phyloP scores from a whole-genome alignment of 441 rosid species.

The Geranium incanum region DNA sequence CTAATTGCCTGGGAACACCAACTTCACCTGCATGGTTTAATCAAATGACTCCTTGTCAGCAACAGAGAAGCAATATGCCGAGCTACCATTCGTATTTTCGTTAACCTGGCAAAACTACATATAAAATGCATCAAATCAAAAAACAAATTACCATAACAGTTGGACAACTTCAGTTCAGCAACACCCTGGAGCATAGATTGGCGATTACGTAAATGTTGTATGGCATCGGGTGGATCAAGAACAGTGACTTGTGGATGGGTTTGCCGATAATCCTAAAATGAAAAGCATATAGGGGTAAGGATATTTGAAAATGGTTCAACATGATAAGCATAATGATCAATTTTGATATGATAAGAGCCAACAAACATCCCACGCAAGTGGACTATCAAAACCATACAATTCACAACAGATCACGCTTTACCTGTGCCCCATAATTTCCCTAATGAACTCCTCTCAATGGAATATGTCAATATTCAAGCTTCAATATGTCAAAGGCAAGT shows the following conservation, averaged over 20 bases:
- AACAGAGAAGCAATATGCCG: background rate
- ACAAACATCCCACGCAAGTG: background rate
- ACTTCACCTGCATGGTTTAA: conserved; percentile 44
- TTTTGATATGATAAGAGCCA: background rate
- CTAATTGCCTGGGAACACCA: conserved; percentile 66
- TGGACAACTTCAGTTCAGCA: conserved; percentile 69
- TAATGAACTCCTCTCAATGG: too few relatives aligned
- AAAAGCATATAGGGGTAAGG: conserved; percentile 10
- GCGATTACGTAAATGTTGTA: conserved; percentile 71
- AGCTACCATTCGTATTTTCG: background rate
- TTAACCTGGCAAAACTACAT: background rate
- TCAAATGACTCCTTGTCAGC: background rate
- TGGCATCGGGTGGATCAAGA: conserved; percentile 91
- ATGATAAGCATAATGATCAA: background rate
- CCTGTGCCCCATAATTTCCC: background rate
- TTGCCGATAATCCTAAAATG: conserved; percentile 44
- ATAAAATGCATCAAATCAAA: background rate
- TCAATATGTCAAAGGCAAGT: background rate
- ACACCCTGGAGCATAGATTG: conserved; percentile 90
- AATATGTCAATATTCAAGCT: too few relatives aligned
- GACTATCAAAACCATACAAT: background rate
- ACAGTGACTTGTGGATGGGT: conserved; percentile 73
- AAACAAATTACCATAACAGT: conserved; percentile 40
- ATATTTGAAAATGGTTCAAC: background rate
- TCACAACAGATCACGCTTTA: background rate